Conservation (phyloP, 208 protist genomes). For the Acanthamoeba lugdunensis region DNA sequence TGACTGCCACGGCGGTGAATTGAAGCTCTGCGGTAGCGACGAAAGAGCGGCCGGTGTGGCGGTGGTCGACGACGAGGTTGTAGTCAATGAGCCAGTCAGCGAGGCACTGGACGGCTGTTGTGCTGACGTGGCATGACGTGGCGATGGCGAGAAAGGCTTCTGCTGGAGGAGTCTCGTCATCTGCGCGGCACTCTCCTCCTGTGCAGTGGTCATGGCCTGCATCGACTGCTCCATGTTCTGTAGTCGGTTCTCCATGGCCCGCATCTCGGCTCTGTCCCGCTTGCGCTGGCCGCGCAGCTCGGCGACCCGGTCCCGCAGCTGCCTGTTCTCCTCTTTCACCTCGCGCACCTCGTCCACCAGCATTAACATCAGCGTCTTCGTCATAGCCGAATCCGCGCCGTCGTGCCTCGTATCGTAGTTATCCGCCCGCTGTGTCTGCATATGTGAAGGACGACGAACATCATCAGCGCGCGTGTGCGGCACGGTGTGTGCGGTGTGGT, state of each 20-base stretch:
- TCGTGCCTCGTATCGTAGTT: no score
- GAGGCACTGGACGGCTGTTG: background rate
- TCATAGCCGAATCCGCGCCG: background rate
- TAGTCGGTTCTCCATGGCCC: background rate
- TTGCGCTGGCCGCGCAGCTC: background rate
- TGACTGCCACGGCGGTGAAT: no score
- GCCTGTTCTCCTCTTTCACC: background rate
- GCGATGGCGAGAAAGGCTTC: background rate
- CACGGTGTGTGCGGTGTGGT: no score
- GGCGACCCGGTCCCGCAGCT: background rate
- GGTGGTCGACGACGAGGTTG: no score
- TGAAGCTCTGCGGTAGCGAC: no score
- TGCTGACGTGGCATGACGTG: background rate
- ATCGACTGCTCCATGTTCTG: background rate
- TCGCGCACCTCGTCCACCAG: background rate
- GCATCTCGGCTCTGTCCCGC: background rate
- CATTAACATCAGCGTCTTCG: background rate
- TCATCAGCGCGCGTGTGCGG: no score
- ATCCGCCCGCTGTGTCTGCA: no score
- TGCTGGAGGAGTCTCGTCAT: background rate
- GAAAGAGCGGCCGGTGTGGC: no score
- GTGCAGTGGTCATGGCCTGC: background rate
- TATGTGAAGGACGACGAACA: no score
- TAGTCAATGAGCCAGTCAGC: background rate
- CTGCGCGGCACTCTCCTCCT: background rate